Evolutionary conservation across 768 basidiomycete genomes (phyloP).

Genomic region (Mycena indigotica): DNA sequence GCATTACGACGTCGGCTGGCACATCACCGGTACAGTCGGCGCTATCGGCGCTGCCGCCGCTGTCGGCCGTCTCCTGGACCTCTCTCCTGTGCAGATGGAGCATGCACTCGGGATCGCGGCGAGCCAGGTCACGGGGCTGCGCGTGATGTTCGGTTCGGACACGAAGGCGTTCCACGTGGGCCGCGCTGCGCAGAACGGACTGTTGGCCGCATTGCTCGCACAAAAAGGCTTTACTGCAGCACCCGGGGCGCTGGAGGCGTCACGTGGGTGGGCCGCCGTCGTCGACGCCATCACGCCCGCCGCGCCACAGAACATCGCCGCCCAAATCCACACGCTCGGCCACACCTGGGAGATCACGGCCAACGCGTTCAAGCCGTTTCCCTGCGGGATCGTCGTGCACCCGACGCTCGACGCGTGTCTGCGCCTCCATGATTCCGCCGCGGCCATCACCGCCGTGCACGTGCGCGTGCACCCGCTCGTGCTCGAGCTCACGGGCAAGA

Average conservation of each 20-base stretch:
- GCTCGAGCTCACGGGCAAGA: constrained; percentile 26
- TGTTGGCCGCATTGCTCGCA: constrained; percentile 26
- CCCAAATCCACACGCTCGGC: constrained; percentile 18
- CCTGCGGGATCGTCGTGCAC: constrained; percentile 29
- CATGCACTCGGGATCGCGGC: constrained; percentile 28
- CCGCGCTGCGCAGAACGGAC: constrained; percentile 26
- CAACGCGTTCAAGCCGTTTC: constrained; percentile 29
- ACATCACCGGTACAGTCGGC: constrained; percentile 29
- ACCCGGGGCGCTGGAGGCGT: constrained; percentile 25
- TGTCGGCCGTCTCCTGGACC: constrained; percentile 25
- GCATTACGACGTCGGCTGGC: constrained; percentile 31
- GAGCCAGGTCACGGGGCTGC: constrained; percentile 29
- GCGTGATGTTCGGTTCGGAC: constrained; percentile 27
- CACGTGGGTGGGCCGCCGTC: constrained; percentile 28
- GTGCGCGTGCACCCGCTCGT: constrained; percentile 27
- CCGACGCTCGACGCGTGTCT: constrained; percentile 27
- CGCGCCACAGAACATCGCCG: constrained; percentile 19
- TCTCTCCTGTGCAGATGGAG: constrained; percentile 22
- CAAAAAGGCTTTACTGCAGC: constrained; percentile 23
- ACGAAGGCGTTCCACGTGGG: constrained; percentile 30
- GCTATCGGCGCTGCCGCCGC: constrained; percentile 29
- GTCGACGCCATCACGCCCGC: no score
- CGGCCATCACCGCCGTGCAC: constrained; percentile 18
- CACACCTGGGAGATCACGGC: constrained; percentile 21
- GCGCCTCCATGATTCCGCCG: constrained; percentile 20